Percentiles rank a stretch among this genome's conserved stretches.
phyloP scores from a whole-genome alignment of 2,329 filamentous ascomycete genomes.

The Helotiales sp. region DNA sequence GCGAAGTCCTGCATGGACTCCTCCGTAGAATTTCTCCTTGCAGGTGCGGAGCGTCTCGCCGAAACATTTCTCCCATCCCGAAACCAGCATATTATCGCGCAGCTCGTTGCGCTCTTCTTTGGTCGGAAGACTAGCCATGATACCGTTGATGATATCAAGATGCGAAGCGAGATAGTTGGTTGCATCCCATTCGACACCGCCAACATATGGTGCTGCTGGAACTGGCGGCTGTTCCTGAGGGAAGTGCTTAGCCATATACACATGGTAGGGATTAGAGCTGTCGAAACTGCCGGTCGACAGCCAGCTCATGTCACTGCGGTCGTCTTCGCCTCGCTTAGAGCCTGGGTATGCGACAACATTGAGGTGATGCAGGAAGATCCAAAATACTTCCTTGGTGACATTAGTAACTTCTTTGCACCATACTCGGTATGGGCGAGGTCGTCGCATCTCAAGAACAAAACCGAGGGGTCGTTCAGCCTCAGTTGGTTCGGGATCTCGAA shows the following conservation, averaged over 20 bases:
- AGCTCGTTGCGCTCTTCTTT: slow-evolving; percentile 71
- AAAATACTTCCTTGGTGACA: slow-evolving; percentile 97
- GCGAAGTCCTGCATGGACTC: slow-evolving; percentile 83
- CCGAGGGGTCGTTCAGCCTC: slow-evolving; percentile 75
- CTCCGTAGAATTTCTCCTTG: slow-evolving; percentile 96
- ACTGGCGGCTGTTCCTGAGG: slow-evolving; percentile 85
- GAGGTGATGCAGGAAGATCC: slow-evolving; percentile 95
- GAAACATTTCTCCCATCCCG: slow-evolving; percentile 89
- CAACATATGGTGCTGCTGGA: slow-evolving; percentile 91
- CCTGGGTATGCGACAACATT: slow-evolving; percentile 75
- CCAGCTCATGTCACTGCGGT: slow-evolving; percentile 18
- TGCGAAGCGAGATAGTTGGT: slow-evolving; percentile 95
- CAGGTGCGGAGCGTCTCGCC: slow-evolving; percentile 82
- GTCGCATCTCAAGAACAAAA: slow-evolving; percentile 88
- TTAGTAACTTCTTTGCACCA: slow-evolving; percentile 93
- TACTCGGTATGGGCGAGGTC: slow-evolving; percentile 82
- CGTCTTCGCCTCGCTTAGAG: slow-evolving; percentile 26
- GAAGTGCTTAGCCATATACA: slow-evolving; percentile 72
- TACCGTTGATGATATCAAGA: slow-evolving; percentile 87
- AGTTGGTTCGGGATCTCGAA: slow-evolving; percentile 75
- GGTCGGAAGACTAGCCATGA: slow-evolving; percentile 78
- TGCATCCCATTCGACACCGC: slow-evolving; percentile 97
- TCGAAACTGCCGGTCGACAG: slow-evolving; percentile 36
- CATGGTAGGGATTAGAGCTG: slow-evolving; percentile 43
- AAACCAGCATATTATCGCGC: slow-evolving; percentile 75